phyloP scores from a whole-genome alignment of 1,284 basidiomycete genomes.

The Apiotrichum akiyoshidainum region DNA sequence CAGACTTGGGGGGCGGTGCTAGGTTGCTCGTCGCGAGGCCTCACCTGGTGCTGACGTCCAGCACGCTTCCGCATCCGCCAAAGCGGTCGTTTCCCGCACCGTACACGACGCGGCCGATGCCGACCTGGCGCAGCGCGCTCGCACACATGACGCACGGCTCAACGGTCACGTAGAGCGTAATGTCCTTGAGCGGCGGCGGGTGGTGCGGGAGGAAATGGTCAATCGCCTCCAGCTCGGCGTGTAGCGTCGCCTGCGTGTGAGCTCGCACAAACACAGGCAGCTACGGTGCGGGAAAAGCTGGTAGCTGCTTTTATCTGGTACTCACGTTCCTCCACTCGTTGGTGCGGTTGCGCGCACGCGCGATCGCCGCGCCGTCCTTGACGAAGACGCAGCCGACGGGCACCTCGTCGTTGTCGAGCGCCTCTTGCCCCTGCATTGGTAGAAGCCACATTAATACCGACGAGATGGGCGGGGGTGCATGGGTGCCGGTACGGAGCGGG shows the following conservation, averaged over 20 bases:
- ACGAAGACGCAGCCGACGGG: constrained; percentile 98
- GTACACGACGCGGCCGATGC: constrained; percentile 85
- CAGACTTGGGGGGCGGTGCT: no score
- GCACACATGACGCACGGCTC: constrained; percentile 99
- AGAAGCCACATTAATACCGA: no score
- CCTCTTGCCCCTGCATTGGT: constrained; percentile 62
- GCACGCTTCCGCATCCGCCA: constrained; percentile 92
- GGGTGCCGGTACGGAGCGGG: background rate
- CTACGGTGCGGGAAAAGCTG: no score
- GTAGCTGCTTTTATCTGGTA: background rate
- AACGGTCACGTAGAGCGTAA: constrained; percentile 94
- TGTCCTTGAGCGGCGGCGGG: constrained; percentile 65
- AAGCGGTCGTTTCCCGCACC: constrained; percentile 96
- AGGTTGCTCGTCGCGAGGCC: constrained; percentile 22
- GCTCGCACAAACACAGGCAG: background rate
- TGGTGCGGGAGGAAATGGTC: constrained; percentile 73
- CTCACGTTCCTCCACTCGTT: constrained; percentile 87
- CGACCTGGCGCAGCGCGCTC: constrained; percentile 86
- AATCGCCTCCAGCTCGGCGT: constrained; percentile 97
- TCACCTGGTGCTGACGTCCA: constrained; percentile 76
- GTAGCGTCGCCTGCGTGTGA: constrained; percentile 75
- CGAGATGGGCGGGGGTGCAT: no score
- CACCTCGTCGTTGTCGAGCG: constrained; percentile 78
- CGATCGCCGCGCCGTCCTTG: constrained; percentile 69
- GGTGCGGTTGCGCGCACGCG: constrained; percentile 84